A percentile compares a stretch with the other conserved stretches of the same genome.
Conservation (phyloP, 176 grass and related monocot species). For the Oryza punctata region DNA sequence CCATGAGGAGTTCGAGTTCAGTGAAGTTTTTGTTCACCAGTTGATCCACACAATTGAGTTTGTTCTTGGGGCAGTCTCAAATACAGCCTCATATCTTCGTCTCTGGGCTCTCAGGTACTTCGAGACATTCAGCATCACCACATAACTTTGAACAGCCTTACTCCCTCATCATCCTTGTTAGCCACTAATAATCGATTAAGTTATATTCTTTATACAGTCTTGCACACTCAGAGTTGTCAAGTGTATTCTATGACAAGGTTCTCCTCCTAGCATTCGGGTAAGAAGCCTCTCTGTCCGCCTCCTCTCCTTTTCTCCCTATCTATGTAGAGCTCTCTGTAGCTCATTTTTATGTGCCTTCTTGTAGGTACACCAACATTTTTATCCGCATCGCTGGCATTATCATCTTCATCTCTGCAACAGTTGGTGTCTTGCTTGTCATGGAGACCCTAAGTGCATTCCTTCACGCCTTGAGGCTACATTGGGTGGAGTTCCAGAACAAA, state of each 20-base stretch:
- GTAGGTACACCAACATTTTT: constrained; percentile 64
- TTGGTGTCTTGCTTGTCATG: constrained; percentile 94
- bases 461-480: constrained; percentile 96
- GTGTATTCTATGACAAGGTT: constrained; percentile 95
- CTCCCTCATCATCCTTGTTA: not conserved
- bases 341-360: constrained; percentile 32
- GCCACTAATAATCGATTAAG: constrained; percentile 20
- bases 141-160: not conserved
- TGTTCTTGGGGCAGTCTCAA: constrained; percentile 95
- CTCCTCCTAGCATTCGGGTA: constrained; percentile 75
- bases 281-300: constrained; percentile 19
- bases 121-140: not conserved
- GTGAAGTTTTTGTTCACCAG: constrained; percentile 93
- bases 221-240: constrained; percentile 88
- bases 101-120: constrained; percentile 94
- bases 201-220: constrained; percentile 59
- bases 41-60: constrained; percentile 98
- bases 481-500: constrained; percentile 99
- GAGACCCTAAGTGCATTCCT: constrained; percentile 95
- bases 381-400: constrained; percentile 52
- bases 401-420: constrained; percentile 71
- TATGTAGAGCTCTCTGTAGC: not conserved
- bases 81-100: constrained; percentile 95
- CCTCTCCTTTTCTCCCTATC: not conserved
- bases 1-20: constrained; percentile 90